These are phyloP conservation scores for Yarrowia hollandica DNA, from an alignment of 805 yeast genomes.

Conservation along the genomic window DNA sequence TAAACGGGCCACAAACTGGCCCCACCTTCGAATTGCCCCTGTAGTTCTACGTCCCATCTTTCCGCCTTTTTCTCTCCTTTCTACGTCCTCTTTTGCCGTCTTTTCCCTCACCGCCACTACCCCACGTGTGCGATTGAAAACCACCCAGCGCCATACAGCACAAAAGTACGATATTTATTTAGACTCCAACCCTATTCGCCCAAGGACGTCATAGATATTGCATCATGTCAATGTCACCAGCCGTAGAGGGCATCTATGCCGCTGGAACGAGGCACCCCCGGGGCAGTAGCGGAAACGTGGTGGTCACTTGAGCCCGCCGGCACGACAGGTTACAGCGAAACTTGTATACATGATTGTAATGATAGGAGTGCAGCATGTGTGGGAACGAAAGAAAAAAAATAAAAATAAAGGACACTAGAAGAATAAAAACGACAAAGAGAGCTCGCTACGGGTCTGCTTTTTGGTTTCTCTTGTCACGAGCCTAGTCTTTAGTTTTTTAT, in stretches of 20 bases:
- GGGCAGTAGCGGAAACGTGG: too few relatives aligned
- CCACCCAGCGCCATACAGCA: not conserved
- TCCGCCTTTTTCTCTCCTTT: not conserved
- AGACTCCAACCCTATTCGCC: not conserved
- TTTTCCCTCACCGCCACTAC: not conserved
- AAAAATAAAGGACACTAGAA: too few relatives aligned
- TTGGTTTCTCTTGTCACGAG: not conserved
- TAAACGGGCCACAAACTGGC: not conserved
- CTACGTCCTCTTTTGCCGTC: not conserved
- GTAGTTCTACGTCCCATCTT: too few relatives aligned
- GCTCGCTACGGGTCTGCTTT: not conserved
- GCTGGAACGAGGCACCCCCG: too few relatives aligned
- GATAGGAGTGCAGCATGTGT: too few relatives aligned
- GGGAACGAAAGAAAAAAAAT: too few relatives aligned
- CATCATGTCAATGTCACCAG: not conserved
- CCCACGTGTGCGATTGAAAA: constrained; percentile 3
- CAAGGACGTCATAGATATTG: not conserved
- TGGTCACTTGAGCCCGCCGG: too few relatives aligned
- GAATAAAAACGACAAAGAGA: not conserved
- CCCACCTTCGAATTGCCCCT: too few relatives aligned
- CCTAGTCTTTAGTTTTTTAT: not conserved
- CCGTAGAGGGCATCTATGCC: not conserved
- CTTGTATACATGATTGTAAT: too few relatives aligned
- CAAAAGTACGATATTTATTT: constrained; percentile 12
- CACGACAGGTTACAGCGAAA: too few relatives aligned